A percentile compares a stretch with the other conserved stretches of the same genome.
These are phyloP conservation scores for Fimicolochytrium jonesii DNA, from an alignment of 192 early-diverging fungal genomes.

Conservation along the genomic window DNA sequence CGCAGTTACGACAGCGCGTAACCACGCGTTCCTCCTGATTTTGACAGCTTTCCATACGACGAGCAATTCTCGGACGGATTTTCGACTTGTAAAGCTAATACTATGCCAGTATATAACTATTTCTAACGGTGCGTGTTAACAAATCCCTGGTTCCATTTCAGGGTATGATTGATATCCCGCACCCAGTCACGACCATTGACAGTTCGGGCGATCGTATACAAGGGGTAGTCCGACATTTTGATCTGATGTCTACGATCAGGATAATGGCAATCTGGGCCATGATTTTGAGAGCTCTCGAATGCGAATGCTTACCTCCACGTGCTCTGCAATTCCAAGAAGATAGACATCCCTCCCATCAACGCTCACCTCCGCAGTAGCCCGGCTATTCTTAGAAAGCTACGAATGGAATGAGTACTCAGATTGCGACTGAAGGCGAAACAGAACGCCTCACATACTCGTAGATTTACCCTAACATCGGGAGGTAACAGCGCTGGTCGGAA, in stretches of 20 bases:
- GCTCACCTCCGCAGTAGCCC: slow-evolving; percentile 65
- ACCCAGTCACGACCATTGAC: slow-evolving; percentile 71
- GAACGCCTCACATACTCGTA: slow-evolving; percentile 3
- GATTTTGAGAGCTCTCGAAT: no score
- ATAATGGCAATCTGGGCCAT: neutral
- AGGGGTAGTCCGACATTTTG: slow-evolving; percentile 66
- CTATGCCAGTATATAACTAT: no score
- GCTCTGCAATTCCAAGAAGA: slow-evolving; percentile 63
- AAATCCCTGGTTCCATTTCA: slow-evolving; percentile 86
- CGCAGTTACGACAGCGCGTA: no score
- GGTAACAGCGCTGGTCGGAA: slow-evolving; percentile 76
- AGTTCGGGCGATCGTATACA: slow-evolving; percentile 70
- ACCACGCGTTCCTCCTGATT: no score
- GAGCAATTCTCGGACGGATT: no score
- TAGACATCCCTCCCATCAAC: slow-evolving; percentile 75
- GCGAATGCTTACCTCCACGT: slow-evolving; percentile 54
- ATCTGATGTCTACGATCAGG: slow-evolving; percentile 29
- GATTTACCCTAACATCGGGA: slow-evolving; percentile 19
- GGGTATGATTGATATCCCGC: slow-evolving; percentile 75
- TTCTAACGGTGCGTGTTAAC: no score
- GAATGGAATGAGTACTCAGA: neutral
- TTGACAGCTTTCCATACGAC: no score
- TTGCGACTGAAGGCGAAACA: no score
- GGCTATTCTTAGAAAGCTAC: slow-evolving; percentile 10
- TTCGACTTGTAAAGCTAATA: no score